These are phyloP conservation scores for Ordospora pajunii DNA, from an alignment of 371 early-diverging fungal species.

Conservation along the genomic window DNA sequence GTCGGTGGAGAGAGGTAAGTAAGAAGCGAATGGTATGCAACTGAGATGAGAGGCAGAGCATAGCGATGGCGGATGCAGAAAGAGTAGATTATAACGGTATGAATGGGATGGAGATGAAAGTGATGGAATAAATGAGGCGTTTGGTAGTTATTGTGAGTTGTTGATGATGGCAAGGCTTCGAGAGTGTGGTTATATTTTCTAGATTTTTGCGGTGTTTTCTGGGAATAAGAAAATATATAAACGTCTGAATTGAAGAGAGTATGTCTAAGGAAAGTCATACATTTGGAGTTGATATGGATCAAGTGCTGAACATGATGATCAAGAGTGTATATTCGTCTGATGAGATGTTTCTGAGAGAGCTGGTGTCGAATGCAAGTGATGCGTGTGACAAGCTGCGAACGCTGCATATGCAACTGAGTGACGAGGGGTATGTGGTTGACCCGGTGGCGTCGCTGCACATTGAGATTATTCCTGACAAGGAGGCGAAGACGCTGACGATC, in stretches of 20 bases:
- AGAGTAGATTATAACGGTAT: background rate
- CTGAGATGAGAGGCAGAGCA: too few relatives aligned
- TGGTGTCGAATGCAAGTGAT: conserved; percentile 84
- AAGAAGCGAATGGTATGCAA: background rate
- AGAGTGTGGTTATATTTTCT: background rate
- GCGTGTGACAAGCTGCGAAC: conserved; percentile 83
- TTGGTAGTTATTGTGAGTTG: background rate
- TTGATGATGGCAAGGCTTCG: background rate
- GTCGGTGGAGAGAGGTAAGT: background rate
- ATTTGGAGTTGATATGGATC: conserved; percentile 58
- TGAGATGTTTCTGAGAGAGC: conserved; percentile 83
- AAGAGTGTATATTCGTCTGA: conserved; percentile 78
- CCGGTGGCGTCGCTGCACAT: conserved; percentile 69
- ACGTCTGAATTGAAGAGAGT: background rate
- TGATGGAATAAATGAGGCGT: background rate
- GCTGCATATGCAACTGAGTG: conserved; percentile 66
- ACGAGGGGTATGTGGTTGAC: conserved; percentile 70
- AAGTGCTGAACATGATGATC: conserved; percentile 78
- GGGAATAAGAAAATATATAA: conserved; percentile 22
- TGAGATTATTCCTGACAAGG: conserved; percentile 70
- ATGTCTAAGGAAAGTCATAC: conserved; percentile 11
- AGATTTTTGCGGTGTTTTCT: conserved; percentile 19
- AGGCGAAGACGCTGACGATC: conserved; percentile 66
- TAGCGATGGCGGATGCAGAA: too few relatives aligned
- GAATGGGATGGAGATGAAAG: background rate